Evolutionary conservation across 169 alveolate genomes (phyloP).

Genomic region (Amoebophrya sp.): DNA sequence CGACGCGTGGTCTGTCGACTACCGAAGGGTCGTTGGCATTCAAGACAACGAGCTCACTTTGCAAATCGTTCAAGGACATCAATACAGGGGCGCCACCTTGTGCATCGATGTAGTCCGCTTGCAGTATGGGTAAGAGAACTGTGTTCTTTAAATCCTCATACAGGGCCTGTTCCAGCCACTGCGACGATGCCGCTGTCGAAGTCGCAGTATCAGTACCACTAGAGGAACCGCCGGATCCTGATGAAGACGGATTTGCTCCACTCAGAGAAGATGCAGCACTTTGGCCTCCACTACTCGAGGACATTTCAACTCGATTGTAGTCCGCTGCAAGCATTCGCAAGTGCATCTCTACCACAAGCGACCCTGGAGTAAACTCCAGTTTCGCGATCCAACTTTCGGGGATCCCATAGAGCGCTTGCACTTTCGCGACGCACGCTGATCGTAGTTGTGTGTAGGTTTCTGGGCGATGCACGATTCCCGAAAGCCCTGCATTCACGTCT

Average conservation of each 20-base stretch:
- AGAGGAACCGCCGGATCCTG: too few species aligned
- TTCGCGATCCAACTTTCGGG: not conserved
- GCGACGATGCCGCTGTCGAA: not conserved
- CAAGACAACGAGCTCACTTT: not conserved
- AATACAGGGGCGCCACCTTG: not conserved
- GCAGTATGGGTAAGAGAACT: not conserved
- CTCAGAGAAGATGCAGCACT: too few species aligned
- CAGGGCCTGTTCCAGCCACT: not conserved
- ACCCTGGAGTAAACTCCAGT: not conserved
- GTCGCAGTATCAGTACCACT: too few species aligned
- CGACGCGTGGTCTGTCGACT: not conserved
- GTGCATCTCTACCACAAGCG: not conserved
- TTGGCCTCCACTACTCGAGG: too few species aligned
- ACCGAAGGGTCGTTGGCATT: not conserved
- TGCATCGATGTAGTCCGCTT: not conserved
- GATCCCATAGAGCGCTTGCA: not conserved
- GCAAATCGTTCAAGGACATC: not conserved
- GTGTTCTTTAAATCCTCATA: not conserved
- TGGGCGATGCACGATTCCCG: not conserved
- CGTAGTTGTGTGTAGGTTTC: not conserved
- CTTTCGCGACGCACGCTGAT: not conserved
- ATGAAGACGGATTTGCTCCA: too few species aligned
- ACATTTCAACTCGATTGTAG: not conserved
- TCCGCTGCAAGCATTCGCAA: not conserved
- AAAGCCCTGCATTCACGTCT: not conserved